Conservation (phyloP, 495 filamentous ascomycete species). For the Penicillium maclennaniae region DNA sequence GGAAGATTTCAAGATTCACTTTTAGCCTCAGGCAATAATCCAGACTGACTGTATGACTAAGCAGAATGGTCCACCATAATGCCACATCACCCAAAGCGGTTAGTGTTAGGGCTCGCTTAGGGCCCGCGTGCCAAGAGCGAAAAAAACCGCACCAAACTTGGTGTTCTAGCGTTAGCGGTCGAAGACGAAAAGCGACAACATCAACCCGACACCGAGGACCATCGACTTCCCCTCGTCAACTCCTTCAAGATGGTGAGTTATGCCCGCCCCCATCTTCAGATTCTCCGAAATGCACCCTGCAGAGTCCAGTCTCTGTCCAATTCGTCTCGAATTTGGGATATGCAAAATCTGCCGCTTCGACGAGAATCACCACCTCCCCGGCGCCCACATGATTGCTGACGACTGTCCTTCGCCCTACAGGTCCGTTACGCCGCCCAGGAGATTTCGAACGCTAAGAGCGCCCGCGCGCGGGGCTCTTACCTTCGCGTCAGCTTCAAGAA, state of each 20-base stretch:
- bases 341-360: background rate
- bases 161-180: constrained; percentile 35
- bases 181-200: constrained; percentile 47
- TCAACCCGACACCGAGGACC: constrained; percentile 46
- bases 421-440: constrained; percentile 96
- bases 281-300: constrained; percentile 3
- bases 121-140: constrained; percentile 43
- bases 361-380: constrained; percentile 6
- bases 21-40: background rate
- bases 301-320: constrained; percentile 7
- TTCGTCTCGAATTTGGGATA: constrained; percentile 6
- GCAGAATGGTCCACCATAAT: constrained; percentile 1
- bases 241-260: constrained; percentile 56
- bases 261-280: constrained; percentile 18
- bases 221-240: constrained; percentile 44
- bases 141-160: constrained; percentile 42
- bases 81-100: constrained; percentile 8
- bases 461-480: constrained; percentile 95
- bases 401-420: constrained; percentile 45
- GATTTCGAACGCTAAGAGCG: constrained; percentile 86
- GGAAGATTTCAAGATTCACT: background rate
- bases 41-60: background rate
- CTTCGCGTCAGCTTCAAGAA: constrained; percentile 99
- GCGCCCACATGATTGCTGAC: constrained; percentile 28
- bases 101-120: constrained; percentile 51